Percentiles rank a stretch among this genome's conserved stretches.
These are phyloP conservation scores for Pythium apleroticum DNA, from an alignment of 352 stramenopile species.

Conservation along the genomic window DNA sequence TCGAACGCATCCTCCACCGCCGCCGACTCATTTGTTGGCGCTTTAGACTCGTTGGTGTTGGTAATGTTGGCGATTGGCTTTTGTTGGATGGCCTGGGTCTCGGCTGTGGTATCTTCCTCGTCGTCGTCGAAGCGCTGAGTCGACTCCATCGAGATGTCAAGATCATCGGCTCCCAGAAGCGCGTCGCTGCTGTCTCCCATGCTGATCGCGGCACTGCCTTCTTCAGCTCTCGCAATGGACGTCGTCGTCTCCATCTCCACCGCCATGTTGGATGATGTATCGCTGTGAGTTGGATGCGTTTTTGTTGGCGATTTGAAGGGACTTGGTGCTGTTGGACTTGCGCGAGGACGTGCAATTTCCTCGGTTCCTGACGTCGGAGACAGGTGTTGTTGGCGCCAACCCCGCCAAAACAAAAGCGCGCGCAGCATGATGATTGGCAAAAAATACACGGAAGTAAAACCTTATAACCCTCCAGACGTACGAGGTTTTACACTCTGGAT, in stretches of 20 bases:
- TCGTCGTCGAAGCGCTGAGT: slow-evolving; percentile 46
- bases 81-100: not conserved
- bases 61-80: not conserved
- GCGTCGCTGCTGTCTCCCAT: not conserved
- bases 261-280: not conserved
- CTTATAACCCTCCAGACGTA: not conserved
- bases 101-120: slow-evolving; percentile 4
- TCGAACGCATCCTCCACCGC: slow-evolving; percentile 8
- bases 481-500: not conserved
- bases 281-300: not conserved
- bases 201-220: not conserved
- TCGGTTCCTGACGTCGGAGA: not conserved
- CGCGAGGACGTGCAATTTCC: not conserved
- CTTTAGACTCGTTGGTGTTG: slow-evolving; percentile 4
- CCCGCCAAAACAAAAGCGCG: not conserved
- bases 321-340: not conserved
- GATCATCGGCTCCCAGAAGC: slow-evolving; percentile 3
- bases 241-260: slow-evolving; percentile 15
- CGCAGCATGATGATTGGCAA: not conserved
- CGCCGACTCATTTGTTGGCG: not conserved
- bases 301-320: not conserved
- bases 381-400: not conserved
- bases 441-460: not conserved
- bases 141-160: slow-evolving; percentile 29
- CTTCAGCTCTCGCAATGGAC: not conserved